Evolutionary conservation across 2,329 filamentous ascomycete genomes (phyloP).

Genomic region (Tothia fuscella): DNA sequence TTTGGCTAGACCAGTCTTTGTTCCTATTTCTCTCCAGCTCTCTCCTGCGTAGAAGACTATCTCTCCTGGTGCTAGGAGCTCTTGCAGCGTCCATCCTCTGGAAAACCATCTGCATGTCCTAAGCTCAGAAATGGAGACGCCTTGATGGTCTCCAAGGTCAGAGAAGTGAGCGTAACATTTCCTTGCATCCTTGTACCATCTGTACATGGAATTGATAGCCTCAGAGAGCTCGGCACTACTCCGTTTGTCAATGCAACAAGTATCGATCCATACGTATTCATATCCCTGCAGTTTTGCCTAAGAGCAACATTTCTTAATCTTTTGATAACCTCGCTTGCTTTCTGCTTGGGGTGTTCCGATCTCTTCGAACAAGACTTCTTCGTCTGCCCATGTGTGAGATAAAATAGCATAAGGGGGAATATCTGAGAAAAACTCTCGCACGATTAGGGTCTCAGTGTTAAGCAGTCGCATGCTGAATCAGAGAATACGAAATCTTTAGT

Average conservation of each 20-base stretch:
- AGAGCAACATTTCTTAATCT: not conserved
- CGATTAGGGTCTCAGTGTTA: too few species aligned
- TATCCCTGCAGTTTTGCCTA: constrained; percentile 13
- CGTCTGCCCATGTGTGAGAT: constrained; percentile 17
- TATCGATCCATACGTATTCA: constrained; percentile 11
- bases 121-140: not conserved
- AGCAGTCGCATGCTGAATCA: too few species aligned
- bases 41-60: constrained; percentile 10
- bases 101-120: constrained; percentile 2
- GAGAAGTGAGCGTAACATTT: constrained; percentile 10
- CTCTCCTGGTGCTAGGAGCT: not conserved
- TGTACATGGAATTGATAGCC: constrained; percentile 9
- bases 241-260: constrained; percentile 8
- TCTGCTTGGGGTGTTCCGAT: constrained; percentile 7
- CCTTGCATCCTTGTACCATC: constrained; percentile 10
- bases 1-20: too few species aligned
- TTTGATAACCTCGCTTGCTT: constrained; percentile 2
- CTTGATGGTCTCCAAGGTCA: not conserved
- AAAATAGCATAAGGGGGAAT: constrained; percentile 15
- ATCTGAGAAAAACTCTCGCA: too few species aligned
- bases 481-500: too few species aligned
- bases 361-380: constrained; percentile 17
- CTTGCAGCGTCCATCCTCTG: constrained; percentile 1
- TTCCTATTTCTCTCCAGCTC: not conserved
- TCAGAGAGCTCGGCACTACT: constrained; percentile 5